Evolutionary conservation across 1,139 yeast species (phyloP).

Genomic region (Geotrichum aggregatum): DNA sequence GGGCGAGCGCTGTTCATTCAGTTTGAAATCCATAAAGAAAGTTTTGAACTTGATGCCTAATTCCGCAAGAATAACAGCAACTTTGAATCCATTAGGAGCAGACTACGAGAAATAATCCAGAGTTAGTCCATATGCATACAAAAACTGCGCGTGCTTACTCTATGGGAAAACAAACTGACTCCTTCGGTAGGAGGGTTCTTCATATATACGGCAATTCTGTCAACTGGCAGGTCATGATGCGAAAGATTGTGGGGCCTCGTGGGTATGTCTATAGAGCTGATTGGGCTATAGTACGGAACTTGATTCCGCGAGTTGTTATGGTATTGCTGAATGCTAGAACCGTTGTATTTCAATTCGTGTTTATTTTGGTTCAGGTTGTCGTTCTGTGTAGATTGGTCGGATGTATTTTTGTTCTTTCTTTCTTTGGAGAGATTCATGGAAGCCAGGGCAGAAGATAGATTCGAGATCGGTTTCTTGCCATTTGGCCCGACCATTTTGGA

Average conservation of each 20-base stretch:
- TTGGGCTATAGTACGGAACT: constrained; percentile 6
- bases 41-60: constrained; percentile 76
- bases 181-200: constrained; percentile 79
- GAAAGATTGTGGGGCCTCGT: constrained; percentile 19
- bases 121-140: background rate
- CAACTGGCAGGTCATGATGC: constrained; percentile 25
- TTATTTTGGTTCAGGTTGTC: constrained; percentile 4
- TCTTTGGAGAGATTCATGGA: constrained; percentile 27
- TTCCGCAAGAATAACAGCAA: constrained; percentile 84
- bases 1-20: constrained; percentile 88
- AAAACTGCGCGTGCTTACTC: constrained; percentile 34
- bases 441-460: constrained; percentile 37
- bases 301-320: background rate
- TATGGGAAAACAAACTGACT: constrained; percentile 79
- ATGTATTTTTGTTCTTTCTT: background rate
- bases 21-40: constrained; percentile 77
- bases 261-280: constrained; percentile 9
- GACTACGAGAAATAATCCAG: constrained; percentile 38
- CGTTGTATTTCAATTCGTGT: constrained; percentile 9
- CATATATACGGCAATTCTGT: constrained; percentile 68
- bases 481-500: constrained; percentile 17
- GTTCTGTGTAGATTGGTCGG: background rate
- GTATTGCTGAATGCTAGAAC: background rate
- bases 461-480: constrained; percentile 28
- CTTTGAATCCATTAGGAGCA: constrained; percentile 96